Conservation (phyloP, 2,329 filamentous ascomycete species). For the Colletotrichum euphorbiae region DNA sequence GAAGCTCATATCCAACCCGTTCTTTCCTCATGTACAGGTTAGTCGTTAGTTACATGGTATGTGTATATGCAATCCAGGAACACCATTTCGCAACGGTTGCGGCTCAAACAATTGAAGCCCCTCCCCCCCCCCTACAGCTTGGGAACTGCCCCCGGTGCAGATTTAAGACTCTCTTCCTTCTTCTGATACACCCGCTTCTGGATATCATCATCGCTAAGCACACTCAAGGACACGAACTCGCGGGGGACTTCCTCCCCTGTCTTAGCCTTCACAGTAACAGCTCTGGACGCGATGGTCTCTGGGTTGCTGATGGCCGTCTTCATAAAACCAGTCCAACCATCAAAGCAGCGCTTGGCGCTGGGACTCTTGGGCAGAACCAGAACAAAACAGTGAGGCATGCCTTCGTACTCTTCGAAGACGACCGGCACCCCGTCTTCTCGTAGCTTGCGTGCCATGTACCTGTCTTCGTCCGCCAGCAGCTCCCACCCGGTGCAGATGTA, state of each 20-base stretch:
- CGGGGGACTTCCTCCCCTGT: slow-evolving; percentile 61
- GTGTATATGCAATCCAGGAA: not conserved
- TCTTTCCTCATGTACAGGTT: not conserved
- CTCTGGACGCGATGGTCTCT: slow-evolving; percentile 51
- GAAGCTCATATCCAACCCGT: not conserved
- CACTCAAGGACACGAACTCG: slow-evolving; percentile 56
- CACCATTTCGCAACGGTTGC: not conserved
- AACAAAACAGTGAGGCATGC: slow-evolving; percentile 83
- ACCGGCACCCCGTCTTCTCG: slow-evolving; percentile 69
- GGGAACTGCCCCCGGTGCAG: slow-evolving; percentile 43
- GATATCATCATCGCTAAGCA: slow-evolving; percentile 58
- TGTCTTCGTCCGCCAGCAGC: slow-evolving; percentile 75
- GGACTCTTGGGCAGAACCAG: slow-evolving; percentile 62
- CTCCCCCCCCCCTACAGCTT: slow-evolving; percentile 50
- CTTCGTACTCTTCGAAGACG: slow-evolving; percentile 78
- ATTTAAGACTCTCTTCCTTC: slow-evolving; percentile 38
- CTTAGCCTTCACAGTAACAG: slow-evolving; percentile 61
- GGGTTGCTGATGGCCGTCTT: slow-evolving; percentile 52
- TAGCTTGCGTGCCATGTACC: slow-evolving; percentile 68
- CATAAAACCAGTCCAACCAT: slow-evolving; percentile 69
- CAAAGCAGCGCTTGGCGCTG: slow-evolving; percentile 63
- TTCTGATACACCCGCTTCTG: slow-evolving; percentile 51
- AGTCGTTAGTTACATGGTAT: not conserved
- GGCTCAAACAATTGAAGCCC: not conserved
- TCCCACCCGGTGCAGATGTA: slow-evolving; percentile 79